Evolutionary conservation across 805 yeast genomes (phyloP).

Genomic region (Yarrowia sp.): DNA sequence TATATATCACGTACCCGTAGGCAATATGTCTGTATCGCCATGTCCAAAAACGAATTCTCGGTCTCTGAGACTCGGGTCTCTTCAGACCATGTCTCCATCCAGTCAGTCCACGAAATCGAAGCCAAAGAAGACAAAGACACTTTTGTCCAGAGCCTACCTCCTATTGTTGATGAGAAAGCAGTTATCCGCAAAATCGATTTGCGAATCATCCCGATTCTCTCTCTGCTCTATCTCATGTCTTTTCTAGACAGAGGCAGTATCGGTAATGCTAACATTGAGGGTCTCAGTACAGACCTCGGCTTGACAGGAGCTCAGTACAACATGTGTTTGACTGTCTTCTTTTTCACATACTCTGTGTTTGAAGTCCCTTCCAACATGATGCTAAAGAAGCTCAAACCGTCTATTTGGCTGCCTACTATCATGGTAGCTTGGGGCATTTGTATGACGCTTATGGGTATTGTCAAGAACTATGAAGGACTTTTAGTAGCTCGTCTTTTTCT

Average conservation of each 20-base stretch:
- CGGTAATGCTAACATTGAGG: conserved; percentile 54
- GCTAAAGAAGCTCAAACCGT: conserved; percentile 41
- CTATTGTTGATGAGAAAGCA: conserved; percentile 27
- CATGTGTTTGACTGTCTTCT: conserved; percentile 46
- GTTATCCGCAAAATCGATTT: conserved; percentile 44
- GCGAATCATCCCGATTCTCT: conserved; percentile 48
- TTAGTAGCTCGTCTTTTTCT: conserved; percentile 43
- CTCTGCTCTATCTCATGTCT: conserved; percentile 48
- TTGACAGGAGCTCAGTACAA: conserved; percentile 38
- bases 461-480: conserved; percentile 38
- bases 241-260: conserved; percentile 54
- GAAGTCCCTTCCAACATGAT: conserved; percentile 34
- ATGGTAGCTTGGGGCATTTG: conserved; percentile 42
- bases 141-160: conserved; percentile 22
- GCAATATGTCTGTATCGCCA: no score
- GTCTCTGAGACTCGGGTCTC: no score
- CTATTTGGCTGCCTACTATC: conserved; percentile 38
- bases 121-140: background rate
- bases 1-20: no score
- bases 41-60: no score
- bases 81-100: background rate
- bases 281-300: conserved; percentile 44
- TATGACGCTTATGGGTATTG: conserved; percentile 40
- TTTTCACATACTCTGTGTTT: conserved; percentile 33
- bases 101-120: background rate